A percentile compares a stretch with the other conserved stretches of the same genome.
These are phyloP conservation scores for Metschnikowia kunwiensis DNA, from an alignment of 805 yeast species.

Conservation along the genomic window DNA sequence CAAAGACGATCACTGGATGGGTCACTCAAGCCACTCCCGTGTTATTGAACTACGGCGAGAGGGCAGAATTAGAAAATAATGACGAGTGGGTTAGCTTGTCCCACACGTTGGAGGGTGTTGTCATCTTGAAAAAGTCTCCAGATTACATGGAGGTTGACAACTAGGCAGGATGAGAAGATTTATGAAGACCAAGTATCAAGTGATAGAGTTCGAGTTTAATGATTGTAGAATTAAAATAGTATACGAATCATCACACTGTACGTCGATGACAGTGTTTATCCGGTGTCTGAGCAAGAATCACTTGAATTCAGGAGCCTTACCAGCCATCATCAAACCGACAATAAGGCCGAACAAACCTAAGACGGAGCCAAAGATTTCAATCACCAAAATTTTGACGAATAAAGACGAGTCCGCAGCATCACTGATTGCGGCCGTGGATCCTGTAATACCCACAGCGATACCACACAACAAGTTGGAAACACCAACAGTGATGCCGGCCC, in stretches of 20 bases:
- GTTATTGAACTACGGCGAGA: conserved; percentile 84
- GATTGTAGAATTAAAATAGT: conserved; percentile 8
- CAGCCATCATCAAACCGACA: conserved; percentile 96
- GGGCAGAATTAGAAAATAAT: conserved; percentile 89
- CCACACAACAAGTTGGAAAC: conserved; percentile 92
- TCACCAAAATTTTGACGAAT: conserved; percentile 92
- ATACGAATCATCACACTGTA: conserved; percentile 1
- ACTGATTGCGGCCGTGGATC: conserved; percentile 96
- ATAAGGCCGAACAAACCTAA: conserved; percentile 94
- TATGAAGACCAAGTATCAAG: neutral
- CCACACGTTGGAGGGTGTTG: conserved; percentile 86
- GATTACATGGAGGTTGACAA: conserved; percentile 66
- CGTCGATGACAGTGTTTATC: no score
- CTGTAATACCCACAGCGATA: conserved; percentile 94
- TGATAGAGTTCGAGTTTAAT: neutral
- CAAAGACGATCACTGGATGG: conserved; percentile 99
- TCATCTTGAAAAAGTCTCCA: conserved; percentile 86
- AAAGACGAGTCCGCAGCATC: conserved; percentile 97
- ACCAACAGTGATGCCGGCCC: conserved; percentile 99
- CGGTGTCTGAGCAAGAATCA: no score
- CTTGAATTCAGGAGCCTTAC: conserved; percentile 85
- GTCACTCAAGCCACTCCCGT: conserved; percentile 98
- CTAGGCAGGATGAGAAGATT: conserved; percentile 8
- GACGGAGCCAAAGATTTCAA: conserved; percentile 96
- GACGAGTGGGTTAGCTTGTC: conserved; percentile 87